Base-by-base conservation (phyloP, 306 rosid species). In the Rosa persica region DNA sequence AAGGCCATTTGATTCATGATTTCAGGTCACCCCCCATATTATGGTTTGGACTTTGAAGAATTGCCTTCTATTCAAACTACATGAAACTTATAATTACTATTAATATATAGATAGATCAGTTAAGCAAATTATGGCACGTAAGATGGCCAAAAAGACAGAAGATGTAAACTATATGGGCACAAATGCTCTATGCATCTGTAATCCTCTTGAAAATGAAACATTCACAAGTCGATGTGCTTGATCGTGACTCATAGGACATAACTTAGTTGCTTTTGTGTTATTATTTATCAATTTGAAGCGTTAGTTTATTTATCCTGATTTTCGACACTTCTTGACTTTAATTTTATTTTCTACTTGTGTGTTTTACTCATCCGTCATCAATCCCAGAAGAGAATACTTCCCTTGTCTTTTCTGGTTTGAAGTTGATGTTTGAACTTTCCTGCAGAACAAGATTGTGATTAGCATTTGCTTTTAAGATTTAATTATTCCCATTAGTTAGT, bases 61-160 rank as follows among this genome's bases (percentile, higher is more conserved):
- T 44, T 76, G 84, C 81, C 81, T 43, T 48, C 74, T 77, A 42
- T 81, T 81, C 81, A 81, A 81, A 81, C 81, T 51, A 81, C 84
- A 76, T n/a, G 22, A 19, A 25, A 34, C 27, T 27, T 12, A 20
- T 17, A 67, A 6, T 64, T 34, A 64, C 27, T 3, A 17, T 20
- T 23, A 38, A 55, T 69, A 62, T 48, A 38, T 5, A 25, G 23
- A 66, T 8, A 25, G 39, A 30, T 16, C 6, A 52, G 76, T 6
- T 54, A 73, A 66, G 47, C 64, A 73, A 66, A 67, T 72, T 61
- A 74, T 23, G 57, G 25, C n/a, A 43, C 15, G 58, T 43, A 58
- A 75, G 54, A 74, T 22, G 40, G 67, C 52, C 68, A 40, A 57
- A 22, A 23, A 10, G 68, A 57, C 58, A 75, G 51, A 54, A 55